Percentiles rank a stretch among this genome's conserved stretches.
Conservation (phyloP, 1,284 basidiomycete genomes). For the Trichosporon ovoides region DNA sequence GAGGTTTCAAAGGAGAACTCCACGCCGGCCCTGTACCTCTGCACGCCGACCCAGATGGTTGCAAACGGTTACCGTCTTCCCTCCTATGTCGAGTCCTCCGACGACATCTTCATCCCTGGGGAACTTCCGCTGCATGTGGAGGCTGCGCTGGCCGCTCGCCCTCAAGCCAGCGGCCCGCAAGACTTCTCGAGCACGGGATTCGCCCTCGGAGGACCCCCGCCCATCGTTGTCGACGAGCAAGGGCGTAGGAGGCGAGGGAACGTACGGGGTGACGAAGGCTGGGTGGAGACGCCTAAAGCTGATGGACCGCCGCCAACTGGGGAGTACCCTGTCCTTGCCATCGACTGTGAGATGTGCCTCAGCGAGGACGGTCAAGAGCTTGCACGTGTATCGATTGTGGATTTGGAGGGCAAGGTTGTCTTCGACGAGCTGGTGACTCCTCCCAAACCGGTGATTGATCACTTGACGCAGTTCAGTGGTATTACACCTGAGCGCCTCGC, state of each 20-base stretch:
- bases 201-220: background rate
- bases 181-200: background rate
- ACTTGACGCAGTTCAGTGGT: slow-evolving; percentile 87
- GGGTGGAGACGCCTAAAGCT: slow-evolving; percentile 64
- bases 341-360: slow-evolving; percentile 88
- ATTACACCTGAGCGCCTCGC: slow-evolving; percentile 70
- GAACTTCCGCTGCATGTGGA: slow-evolving; percentile 14
- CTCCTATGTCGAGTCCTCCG: slow-evolving; percentile 58
- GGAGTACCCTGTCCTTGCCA: slow-evolving; percentile 46
- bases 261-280: slow-evolving; percentile 56
- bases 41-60: slow-evolving; percentile 75
- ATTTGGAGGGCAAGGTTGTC: slow-evolving; percentile 64
- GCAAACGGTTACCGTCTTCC: slow-evolving; percentile 85
- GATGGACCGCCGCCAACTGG: slow-evolving; percentile 31
- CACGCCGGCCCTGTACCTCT: slow-evolving; percentile 61
- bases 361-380: slow-evolving; percentile 75
- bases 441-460: slow-evolving; percentile 70
- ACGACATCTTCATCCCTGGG: slow-evolving; percentile 30
- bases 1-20: slow-evolving; percentile 17
- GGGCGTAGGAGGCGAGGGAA: slow-evolving; percentile 48
- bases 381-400: slow-evolving; percentile 74
- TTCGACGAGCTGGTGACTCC: slow-evolving; percentile 86
- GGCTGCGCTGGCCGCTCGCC: slow-evolving; percentile 8
- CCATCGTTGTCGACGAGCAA: slow-evolving; percentile 14
- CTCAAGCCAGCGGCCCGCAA: background rate